Evolutionary conservation across 768 basidiomycete species (phyloP).

Genomic region (Amanita rimosa): DNA sequence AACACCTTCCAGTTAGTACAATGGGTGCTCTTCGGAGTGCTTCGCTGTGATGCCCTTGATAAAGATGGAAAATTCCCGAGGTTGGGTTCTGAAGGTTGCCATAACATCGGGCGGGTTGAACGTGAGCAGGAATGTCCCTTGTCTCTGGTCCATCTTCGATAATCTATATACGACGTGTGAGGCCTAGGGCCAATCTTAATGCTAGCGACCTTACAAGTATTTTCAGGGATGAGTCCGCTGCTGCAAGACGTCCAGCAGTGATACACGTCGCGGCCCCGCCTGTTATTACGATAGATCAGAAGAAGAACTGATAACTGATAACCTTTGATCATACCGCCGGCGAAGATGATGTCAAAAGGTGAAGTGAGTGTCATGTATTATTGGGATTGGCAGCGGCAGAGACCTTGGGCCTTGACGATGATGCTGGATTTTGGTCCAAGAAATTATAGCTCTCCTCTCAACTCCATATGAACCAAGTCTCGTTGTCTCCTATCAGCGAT

Average conservation of each 20-base stretch:
- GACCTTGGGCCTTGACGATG: no score
- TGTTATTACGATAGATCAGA: conserved; percentile 9
- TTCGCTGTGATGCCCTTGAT: conserved; percentile 31
- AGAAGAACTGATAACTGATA: background rate
- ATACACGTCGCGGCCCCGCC: conserved; percentile 48
- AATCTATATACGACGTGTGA: conserved; percentile 18
- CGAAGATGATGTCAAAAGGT: conserved; percentile 40
- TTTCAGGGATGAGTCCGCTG: conserved; percentile 39
- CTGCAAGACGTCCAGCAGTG: conserved; percentile 40
- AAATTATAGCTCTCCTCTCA: no score
- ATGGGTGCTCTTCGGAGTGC: conserved; percentile 29
- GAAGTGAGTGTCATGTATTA: no score
- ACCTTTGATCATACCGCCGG: conserved; percentile 34
- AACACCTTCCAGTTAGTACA: conserved; percentile 33
- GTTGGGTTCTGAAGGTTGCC: conserved; percentile 24
- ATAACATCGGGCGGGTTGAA: conserved; percentile 43
- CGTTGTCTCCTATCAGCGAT: no score
- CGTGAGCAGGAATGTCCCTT: conserved; percentile 30
- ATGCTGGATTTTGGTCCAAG: no score
- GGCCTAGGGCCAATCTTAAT: background rate
- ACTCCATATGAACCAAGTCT: no score
- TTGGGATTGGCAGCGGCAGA: no score
- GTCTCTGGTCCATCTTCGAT: conserved; percentile 50
- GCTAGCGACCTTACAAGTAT: conserved; percentile 31
- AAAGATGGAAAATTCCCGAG: conserved; percentile 31